A percentile compares a stretch with the other conserved stretches of the same genome.
Evolutionary conservation across 495 filamentous ascomycete genomes (phyloP).

Genomic region (Podospora didyma): DNA sequence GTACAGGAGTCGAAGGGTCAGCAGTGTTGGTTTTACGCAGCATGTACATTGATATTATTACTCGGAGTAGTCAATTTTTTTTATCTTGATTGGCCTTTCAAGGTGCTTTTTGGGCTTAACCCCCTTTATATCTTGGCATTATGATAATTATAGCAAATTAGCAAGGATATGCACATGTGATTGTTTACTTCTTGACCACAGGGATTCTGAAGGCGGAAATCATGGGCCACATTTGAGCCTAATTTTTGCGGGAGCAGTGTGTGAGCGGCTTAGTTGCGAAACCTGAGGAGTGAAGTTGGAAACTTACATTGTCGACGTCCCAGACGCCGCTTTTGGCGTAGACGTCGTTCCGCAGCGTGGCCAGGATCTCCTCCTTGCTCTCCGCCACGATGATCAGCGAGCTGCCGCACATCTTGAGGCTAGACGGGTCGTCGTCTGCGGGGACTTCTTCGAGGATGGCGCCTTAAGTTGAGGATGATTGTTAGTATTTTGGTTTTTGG

Average conservation of each 20-base stretch:
- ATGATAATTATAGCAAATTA: too few relatives aligned
- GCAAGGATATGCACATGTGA: not conserved
- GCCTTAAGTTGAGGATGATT: conserved; percentile 48
- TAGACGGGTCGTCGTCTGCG: conserved; percentile 52
- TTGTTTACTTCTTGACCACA: conserved; percentile 10
- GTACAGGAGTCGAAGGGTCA: too few relatives aligned
- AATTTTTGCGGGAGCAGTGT: too few relatives aligned
- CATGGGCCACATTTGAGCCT: conserved; percentile 41
- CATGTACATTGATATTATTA: not conserved
- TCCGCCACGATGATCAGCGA: conserved; percentile 59
- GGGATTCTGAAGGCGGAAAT: conserved; percentile 41
- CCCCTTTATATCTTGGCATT: too few relatives aligned
- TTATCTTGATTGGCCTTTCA: too few relatives aligned
- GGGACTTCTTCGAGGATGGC: conserved; percentile 67
- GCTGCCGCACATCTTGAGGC: conserved; percentile 64
- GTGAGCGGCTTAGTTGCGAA: too few relatives aligned
- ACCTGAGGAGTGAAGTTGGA: too few relatives aligned
- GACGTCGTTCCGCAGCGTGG: conserved; percentile 65
- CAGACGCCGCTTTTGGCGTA: conserved; percentile 71
- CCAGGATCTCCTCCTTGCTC: conserved; percentile 63
- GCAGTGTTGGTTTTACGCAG: too few relatives aligned
- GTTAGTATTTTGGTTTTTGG: not conserved
- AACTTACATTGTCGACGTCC: conserved; percentile 73
- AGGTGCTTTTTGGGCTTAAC: too few relatives aligned
- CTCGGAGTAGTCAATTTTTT: too few relatives aligned